Evolutionary conservation across 441 rosid species (phyloP), one percentile per base, ranked within the genome.

Genomic region (Omphalea diandra): DNA sequence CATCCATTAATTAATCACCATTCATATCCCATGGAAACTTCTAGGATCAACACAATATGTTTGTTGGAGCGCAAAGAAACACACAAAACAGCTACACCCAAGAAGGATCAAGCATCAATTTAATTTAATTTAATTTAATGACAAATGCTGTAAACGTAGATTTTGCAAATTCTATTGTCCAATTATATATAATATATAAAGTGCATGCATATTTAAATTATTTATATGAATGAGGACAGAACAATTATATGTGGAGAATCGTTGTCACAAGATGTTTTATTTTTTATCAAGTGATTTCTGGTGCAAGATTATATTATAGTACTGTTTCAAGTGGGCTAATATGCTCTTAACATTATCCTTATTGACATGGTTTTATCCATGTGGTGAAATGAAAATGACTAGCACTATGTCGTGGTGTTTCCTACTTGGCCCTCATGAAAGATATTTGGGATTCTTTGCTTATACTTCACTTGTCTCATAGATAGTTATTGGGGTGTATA

Each of bases 231-330:
- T n/a, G n/a, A n/a, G n/a, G n/a, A n/a, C n/a, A n/a, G n/a, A 33
- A 8, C 22, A 63, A 40, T 29, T 50, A 1, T 64, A 63, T 29
- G 76, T 53, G 73, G 58, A 56, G 71, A 72, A 69, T 75, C 65
- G 70, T 67, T 72, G 47, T 65, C 62, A 43, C 36, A 61, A 65
- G 24, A 53, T 56, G 22, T 57, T 22, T 9, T 32, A 35, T 36
- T 33, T 15, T 18, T 10, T 20, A 15, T 4, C 20, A 68, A 46
- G 65, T 69, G 58, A 69, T 35, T 8, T 24, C 3, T 46, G 58
- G 58, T 8, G 55, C 14, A 46, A 26, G 18, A 3, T 46, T 56
- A n/a, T n/a, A n/a, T n/a, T 29, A 31, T 31, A 17, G 4, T 52
- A 27, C 58, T 61, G 18, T 60, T 67, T 57, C 26, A 12, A 55